Evolutionary conservation across 2,329 filamentous ascomycete genomes (phyloP).

Genomic region (Dactylellina parvicollis): DNA sequence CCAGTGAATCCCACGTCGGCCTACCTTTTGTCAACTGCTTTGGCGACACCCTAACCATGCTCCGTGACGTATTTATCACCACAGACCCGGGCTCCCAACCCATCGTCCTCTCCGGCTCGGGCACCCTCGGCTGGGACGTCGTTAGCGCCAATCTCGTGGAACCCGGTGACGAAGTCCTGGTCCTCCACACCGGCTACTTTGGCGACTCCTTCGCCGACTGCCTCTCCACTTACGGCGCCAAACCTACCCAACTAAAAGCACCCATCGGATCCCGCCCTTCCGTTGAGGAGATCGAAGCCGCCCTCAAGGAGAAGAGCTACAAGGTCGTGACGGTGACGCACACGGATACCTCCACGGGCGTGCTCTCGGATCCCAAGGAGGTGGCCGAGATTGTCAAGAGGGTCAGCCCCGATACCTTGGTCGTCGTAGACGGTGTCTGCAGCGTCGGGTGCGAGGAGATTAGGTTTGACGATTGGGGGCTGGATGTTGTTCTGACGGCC

Average conservation of each 20-base stretch:
- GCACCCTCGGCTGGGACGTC: conserved; percentile 95
- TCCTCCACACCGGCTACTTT: conserved; percentile 94
- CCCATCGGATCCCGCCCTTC: conserved; percentile 88
- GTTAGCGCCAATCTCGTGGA: conserved; percentile 94
- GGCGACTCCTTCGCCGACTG: conserved; percentile 94
- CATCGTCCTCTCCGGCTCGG: conserved; percentile 91
- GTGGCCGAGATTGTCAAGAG: conserved; percentile 83
- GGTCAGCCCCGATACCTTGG: conserved; percentile 88
- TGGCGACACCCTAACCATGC: conserved; percentile 84
- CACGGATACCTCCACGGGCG: conserved; percentile 96
- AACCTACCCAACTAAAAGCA: conserved; percentile 87
- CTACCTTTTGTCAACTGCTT: conserved; percentile 88
- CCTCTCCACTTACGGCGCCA: conserved; percentile 87
- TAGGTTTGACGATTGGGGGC: conserved; percentile 90
- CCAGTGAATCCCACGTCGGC: conserved; percentile 91
- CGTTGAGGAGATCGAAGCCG: conserved; percentile 85
- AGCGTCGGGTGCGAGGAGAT: conserved; percentile 97
- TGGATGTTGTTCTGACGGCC: conserved; percentile 92
- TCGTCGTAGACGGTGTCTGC: conserved; percentile 96
- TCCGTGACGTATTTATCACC: conserved; percentile 94
- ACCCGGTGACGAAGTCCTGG: conserved; percentile 86
- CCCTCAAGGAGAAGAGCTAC: conserved; percentile 88
- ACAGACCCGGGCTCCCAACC: conserved; percentile 83
- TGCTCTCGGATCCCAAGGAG: conserved; percentile 87
- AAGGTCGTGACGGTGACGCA: conserved; percentile 95